phyloP scores from a whole-genome alignment of 305 asterid genomes.

The Caryopteris hybrid region DNA sequence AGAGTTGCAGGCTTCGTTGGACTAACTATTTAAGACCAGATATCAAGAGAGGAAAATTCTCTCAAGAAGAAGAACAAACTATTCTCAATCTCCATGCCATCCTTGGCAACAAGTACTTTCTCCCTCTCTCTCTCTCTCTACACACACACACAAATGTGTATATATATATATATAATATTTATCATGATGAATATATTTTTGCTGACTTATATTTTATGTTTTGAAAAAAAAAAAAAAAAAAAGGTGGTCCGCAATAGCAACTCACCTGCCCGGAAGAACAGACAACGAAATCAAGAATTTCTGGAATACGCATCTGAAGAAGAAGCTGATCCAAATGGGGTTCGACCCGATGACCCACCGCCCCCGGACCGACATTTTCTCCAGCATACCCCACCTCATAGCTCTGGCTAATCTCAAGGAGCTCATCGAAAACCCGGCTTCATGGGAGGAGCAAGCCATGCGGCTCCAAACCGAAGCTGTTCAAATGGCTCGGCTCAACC shows the following conservation, averaged over 20 bases:
- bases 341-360: conserved; percentile 85
- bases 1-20: conserved; percentile 89
- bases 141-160: neutral
- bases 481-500: conserved; percentile 53
- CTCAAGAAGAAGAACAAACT: conserved; percentile 76
- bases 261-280: conserved; percentile 70
- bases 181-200: neutral
- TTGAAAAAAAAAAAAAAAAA: neutral
- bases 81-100: conserved; percentile 78
- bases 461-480: conserved; percentile 57
- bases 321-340: conserved; percentile 73
- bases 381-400: conserved; percentile 63
- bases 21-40: conserved; percentile 79
- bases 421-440: conserved; percentile 46
- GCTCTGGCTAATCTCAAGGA: conserved; percentile 63
- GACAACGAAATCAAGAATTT: conserved; percentile 81
- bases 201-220: neutral
- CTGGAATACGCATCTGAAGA: conserved; percentile 82
- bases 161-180: too few relatives aligned
- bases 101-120: conserved; percentile 72
- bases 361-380: conserved; percentile 64
- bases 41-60: conserved; percentile 78
- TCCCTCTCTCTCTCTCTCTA: neutral
- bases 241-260: conserved; percentile 86
- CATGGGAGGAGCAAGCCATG: conserved; percentile 60